Conservation (phyloP, 1,139 yeast species). For the Candida sojae region DNA sequence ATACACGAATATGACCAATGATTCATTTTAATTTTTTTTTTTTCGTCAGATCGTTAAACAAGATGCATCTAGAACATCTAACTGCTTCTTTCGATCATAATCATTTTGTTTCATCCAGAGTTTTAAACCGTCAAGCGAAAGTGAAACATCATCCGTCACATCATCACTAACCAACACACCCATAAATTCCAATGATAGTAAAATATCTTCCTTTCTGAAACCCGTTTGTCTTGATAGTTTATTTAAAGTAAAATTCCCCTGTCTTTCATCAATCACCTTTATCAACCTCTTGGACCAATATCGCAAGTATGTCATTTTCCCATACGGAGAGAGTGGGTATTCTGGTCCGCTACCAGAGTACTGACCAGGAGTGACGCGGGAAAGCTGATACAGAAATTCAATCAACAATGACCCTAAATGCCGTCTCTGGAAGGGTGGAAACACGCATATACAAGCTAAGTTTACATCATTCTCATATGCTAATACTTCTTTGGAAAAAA, state of each 20-base stretch:
- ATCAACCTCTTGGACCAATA: conserved; percentile 67
- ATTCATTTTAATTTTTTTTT: conserved; percentile 4
- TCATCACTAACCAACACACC: conserved; percentile 37
- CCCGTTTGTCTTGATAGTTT: conserved; percentile 63
- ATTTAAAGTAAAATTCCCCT: conserved; percentile 43
- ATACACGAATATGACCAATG: no score
- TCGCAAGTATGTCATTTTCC: conserved; percentile 67
- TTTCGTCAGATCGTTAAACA: conserved; percentile 17
- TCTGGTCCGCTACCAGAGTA: conserved; percentile 87
- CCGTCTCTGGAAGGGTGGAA: conserved; percentile 87
- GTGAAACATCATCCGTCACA: conserved; percentile 12
- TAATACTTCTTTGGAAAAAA: conserved; percentile 82
- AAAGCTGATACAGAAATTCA: conserved; percentile 78
- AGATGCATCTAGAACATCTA: conserved; percentile 27
- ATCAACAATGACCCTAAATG: conserved; percentile 79
- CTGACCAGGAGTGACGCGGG: conserved; percentile 52
- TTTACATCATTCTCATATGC: conserved; percentile 82
- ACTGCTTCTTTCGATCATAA: conserved; percentile 25
- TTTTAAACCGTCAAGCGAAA: conserved; percentile 25
- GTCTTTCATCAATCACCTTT: conserved; percentile 15
- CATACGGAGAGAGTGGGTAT: conserved; percentile 82
- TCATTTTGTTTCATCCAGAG: conserved; percentile 31
- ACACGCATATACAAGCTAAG: conserved; percentile 84
- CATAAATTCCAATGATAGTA: conserved; percentile 65
- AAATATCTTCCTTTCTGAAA: conserved; percentile 68